Evolutionary conservation across 345 rosid species (phyloP), one percentile per base, ranked within the genome.

Genomic region (Linum usitatissimum): DNA sequence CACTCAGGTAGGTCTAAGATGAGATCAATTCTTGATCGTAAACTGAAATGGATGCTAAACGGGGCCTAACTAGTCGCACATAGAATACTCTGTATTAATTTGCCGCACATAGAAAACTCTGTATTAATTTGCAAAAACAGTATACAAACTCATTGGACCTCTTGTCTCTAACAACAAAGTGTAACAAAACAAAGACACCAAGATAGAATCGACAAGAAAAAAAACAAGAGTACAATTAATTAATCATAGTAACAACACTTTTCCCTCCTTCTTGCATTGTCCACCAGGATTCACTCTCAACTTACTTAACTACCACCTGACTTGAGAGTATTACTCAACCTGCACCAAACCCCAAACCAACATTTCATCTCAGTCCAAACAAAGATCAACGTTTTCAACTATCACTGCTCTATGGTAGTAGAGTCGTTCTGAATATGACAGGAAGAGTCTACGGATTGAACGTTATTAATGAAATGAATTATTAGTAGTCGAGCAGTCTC

Each of bases 321-420:
- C 69, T 80, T 77, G 65, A 84, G 80, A 3, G 82, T 78, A 60
- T 84, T 80, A 67, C 90, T 82, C 79, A 82, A 74, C 90, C 87
- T 84, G 61, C 77, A 76, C 28, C 21, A 4, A 53, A 48, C 15
- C 38, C 38, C 5, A 5, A 1, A 45, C 51, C 51, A 45, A 45
- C 10, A 45, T 1, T 45, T 45, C 51, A 45, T 34, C 38, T 4
- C 38, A 12, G 51, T 0, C 51, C 51, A 45, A 45, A 12, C 51
- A 45, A 7, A 45, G 15, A 10, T 34, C 38, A 34, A 34, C 1
- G 3, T 5, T 4, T 34, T 34, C 38, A 34, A 7, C 38, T 34
- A 34, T 34, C 38, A 34, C 19, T 40, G 28, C 28, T 23, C 28
- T 23, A n/a, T n/a, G n/a, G n/a, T n/a, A n/a, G n/a, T n/a, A n/a